Conservation (phyloP, 192 early-diverging fungal genomes). For the Entomortierella lignicola region DNA sequence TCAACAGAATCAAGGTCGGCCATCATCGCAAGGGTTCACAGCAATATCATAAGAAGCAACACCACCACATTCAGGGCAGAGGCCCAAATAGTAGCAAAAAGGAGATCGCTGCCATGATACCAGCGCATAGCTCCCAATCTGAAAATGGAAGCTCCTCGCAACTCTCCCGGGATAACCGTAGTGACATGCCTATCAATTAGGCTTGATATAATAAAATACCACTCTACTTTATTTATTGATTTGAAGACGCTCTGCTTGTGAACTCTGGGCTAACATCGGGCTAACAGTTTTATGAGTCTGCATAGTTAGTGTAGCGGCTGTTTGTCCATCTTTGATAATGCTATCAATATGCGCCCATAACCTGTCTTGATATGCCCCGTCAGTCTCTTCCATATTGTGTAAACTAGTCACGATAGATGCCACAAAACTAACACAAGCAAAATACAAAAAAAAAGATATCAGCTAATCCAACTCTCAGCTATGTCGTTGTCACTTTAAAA, state of each 20-base stretch:
- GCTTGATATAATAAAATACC: not conserved
- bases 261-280: slow-evolving; percentile 6
- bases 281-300: slow-evolving; percentile 52
- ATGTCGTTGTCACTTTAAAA: too few relatives aligned
- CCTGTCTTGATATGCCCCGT: not conserved
- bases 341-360: slow-evolving; percentile 37
- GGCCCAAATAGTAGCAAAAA: not conserved
- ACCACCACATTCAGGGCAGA: slow-evolving; percentile 9
- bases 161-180: slow-evolving; percentile 22
- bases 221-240: not conserved
- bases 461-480: too few relatives aligned
- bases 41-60: not conserved
- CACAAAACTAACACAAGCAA: slow-evolving; percentile 68
- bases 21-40: not conserved
- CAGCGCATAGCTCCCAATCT: too few relatives aligned
- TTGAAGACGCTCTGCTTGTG: slow-evolving; percentile 14
- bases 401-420: slow-evolving; percentile 73
- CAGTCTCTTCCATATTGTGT: slow-evolving; percentile 7
- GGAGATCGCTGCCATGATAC: too few relatives aligned
- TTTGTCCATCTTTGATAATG: slow-evolving; percentile 45
- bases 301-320: slow-evolving; percentile 47
- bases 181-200: slow-evolving; percentile 9
- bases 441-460: too few relatives aligned
- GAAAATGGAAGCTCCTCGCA: too few relatives aligned
- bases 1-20: slow-evolving; percentile 18